Evolutionary conservation across 1,139 yeast genomes (phyloP), one percentile per base, ranked within the genome.

Genomic region (Magnusiomyces fungicola): DNA sequence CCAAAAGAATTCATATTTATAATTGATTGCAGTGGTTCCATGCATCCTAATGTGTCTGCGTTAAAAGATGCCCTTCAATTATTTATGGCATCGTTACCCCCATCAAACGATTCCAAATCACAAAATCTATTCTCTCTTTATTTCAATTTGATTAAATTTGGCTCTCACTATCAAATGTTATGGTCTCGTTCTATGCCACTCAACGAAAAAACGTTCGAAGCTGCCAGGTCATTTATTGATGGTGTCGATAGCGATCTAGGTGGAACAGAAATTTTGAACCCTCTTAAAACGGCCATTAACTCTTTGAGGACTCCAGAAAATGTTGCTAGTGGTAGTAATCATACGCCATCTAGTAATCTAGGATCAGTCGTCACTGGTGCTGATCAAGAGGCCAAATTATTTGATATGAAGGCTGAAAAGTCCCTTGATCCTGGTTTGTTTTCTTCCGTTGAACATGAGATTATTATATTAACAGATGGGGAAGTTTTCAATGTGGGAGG

Each of bases 111-210:
- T n/a, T n/a, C n/a, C n/a, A n/a, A n/a, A n/a, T n/a, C n/a, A n/a
- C n/a, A n/a, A n/a, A n/a, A n/a, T n/a, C n/a, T n/a, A n/a, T n/a
- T n/a, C n/a, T n/a, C n/a, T n/a, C 19, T 27, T 16, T 43, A 34
- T 23, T 43, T 50, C 27, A 50, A 50, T 34, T 34, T 50, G 19
- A 45, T 50, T n/a, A 44, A 48, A 16, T 50, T 50, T 47, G 52
- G 52, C n/a, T 30, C 40, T 29, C 16, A 18, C 9, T 36, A 12
- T 36, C 14, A 32, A 16, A 14, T 16, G 14, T 16, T 50, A 42
- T 50, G 52, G 52, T 21, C 12, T 18, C 19, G 33, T 18, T 50
- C 52, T n/a, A 27, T 24, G 14, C 41, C 24, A 14, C 18, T 50
- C 12, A 42, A 39, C 23, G 50, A 47, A 33, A 23, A 39, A 16